Percentiles rank a stretch among this genome's conserved stretches.
Evolutionary conservation across 163 green algal genomes (phyloP).

Genomic region (Chloromonas sp.): DNA sequence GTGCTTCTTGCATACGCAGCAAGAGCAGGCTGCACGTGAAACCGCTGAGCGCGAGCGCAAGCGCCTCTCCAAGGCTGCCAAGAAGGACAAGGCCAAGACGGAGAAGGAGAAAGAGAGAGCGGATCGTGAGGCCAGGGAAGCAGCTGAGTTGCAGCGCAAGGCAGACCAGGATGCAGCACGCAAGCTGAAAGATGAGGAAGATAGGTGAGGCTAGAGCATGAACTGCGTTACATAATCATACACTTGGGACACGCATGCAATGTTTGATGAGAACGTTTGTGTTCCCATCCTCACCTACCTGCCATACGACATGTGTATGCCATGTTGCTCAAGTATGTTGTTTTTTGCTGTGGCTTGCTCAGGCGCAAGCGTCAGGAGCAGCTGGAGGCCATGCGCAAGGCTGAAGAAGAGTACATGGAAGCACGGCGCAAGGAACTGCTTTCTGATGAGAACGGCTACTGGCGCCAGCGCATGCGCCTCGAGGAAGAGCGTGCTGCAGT

Average conservation of each 20-base stretch:
- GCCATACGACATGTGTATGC: too few relatives aligned
- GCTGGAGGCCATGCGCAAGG: constrained; percentile 31
- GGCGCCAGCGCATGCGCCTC: constrained; percentile 61
- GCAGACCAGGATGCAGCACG: constrained; percentile 22
- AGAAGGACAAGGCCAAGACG: constrained; percentile 53
- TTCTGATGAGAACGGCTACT: constrained; percentile 66
- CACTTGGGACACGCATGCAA: too few relatives aligned
- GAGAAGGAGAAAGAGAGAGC: constrained; percentile 65
- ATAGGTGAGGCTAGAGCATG: constrained; percentile 15
- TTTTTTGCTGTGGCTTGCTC: not conserved
- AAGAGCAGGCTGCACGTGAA: constrained; percentile 40
- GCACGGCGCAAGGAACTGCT: constrained; percentile 62
- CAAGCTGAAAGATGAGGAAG: constrained; percentile 22
- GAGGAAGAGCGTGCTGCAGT: constrained; percentile 28
- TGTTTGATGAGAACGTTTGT: too few relatives aligned
- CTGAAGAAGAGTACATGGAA: constrained; percentile 61
- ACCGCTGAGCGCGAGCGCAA: constrained; percentile 45
- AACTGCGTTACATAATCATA: too few relatives aligned
- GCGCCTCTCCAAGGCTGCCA: constrained; percentile 42
- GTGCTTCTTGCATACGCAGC: not conserved
- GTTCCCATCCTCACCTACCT: too few relatives aligned
- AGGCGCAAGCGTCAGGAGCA: constrained; percentile 36
- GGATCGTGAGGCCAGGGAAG: constrained; percentile 27
- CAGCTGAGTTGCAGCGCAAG: constrained; percentile 14
- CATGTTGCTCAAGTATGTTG: too few relatives aligned